A percentile compares a stretch with the other conserved stretches of the same genome.
These are phyloP conservation scores for Corynespora cassiicola DNA, from an alignment of 2,329 filamentous ascomycete genomes.

Conservation along the genomic window DNA sequence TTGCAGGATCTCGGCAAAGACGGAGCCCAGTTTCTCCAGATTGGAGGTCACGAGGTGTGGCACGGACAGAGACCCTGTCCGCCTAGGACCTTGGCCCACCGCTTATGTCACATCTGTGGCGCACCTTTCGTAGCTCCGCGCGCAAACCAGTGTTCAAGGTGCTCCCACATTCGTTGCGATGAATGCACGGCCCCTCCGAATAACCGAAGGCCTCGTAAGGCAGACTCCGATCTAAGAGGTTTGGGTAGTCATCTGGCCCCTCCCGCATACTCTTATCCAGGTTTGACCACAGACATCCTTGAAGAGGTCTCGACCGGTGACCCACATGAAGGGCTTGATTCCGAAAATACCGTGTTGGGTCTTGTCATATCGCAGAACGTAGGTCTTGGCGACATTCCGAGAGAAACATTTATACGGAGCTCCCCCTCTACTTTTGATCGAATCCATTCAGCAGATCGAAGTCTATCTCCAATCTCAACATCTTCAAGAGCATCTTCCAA, in stretches of 20 bases:
- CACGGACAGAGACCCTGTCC: not conserved
- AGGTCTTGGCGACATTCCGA: constrained; percentile 8
- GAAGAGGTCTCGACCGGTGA: constrained; percentile 5
- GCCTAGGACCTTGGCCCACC: constrained; percentile 7
- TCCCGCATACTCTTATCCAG: constrained; percentile 14
- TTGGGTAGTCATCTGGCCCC: constrained; percentile 17
- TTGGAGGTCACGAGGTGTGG: constrained; percentile 8
- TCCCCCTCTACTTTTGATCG: constrained; percentile 16
- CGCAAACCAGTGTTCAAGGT: constrained; percentile 4
- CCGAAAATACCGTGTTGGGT: constrained; percentile 15
- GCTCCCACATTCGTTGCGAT: constrained; percentile 15
- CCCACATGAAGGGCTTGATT: constrained; percentile 9
- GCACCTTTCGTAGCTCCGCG: constrained; percentile 10
- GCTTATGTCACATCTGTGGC: constrained; percentile 14
- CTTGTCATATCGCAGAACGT: constrained; percentile 10
- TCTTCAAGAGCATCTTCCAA: no score
- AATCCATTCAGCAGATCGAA: constrained; percentile 8
- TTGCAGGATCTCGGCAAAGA: constrained; percentile 10
- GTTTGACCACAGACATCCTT: constrained; percentile 4
- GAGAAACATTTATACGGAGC: constrained; percentile 16
- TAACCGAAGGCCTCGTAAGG: constrained; percentile 12
- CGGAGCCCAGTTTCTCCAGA: constrained; percentile 3
- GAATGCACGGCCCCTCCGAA: constrained; percentile 7
- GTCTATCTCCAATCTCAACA: constrained; percentile 1
- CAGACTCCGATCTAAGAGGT: constrained; percentile 8